phyloP scores from a whole-genome alignment of 352 stramenopile species.

The Pythium rhizo-oryzae region DNA sequence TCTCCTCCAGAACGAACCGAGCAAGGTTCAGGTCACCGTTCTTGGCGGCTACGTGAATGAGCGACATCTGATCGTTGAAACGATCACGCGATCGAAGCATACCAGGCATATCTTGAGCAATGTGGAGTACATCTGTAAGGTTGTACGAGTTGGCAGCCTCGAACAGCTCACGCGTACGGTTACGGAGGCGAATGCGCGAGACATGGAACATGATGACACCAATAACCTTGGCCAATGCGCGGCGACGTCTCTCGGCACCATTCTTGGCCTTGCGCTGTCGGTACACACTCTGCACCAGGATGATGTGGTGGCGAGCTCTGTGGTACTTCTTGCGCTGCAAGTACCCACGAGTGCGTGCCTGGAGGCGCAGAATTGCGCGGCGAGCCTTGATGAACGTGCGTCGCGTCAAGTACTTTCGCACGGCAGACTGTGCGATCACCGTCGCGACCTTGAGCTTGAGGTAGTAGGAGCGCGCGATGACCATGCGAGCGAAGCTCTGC shows the following conservation, averaged over 20 bases:
- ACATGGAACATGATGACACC: slow-evolving; percentile 76
- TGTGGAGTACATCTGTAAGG: slow-evolving; percentile 77
- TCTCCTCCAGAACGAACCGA: slow-evolving; percentile 84
- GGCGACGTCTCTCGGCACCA: slow-evolving; percentile 50
- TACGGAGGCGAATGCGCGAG: slow-evolving; percentile 82
- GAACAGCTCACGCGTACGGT: slow-evolving; percentile 80
- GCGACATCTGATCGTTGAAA: slow-evolving; percentile 79
- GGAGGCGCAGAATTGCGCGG: slow-evolving; percentile 62
- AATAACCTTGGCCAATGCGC: slow-evolving; percentile 70
- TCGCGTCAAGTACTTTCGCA: slow-evolving; percentile 72
- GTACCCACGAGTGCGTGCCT: slow-evolving; percentile 66
- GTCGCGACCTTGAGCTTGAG: slow-evolving; percentile 52
- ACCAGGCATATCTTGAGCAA: slow-evolving; percentile 78
- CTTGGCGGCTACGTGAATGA: slow-evolving; percentile 88
- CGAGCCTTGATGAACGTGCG: slow-evolving; percentile 65
- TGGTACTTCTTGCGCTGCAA: slow-evolving; percentile 70
- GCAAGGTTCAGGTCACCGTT: slow-evolving; percentile 86
- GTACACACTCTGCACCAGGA: slow-evolving; percentile 79
- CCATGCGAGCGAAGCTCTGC: slow-evolving; percentile 71
- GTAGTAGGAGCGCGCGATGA: slow-evolving; percentile 54
- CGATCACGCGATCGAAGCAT: slow-evolving; percentile 83
- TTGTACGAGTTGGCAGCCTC: slow-evolving; percentile 76
- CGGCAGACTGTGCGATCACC: slow-evolving; percentile 66
- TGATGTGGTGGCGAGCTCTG: slow-evolving; percentile 41
- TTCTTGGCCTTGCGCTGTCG: slow-evolving; percentile 63